Conservation (phyloP, 225 moss, liverwort and hornwort species). For the Anthoceros angustus region DNA sequence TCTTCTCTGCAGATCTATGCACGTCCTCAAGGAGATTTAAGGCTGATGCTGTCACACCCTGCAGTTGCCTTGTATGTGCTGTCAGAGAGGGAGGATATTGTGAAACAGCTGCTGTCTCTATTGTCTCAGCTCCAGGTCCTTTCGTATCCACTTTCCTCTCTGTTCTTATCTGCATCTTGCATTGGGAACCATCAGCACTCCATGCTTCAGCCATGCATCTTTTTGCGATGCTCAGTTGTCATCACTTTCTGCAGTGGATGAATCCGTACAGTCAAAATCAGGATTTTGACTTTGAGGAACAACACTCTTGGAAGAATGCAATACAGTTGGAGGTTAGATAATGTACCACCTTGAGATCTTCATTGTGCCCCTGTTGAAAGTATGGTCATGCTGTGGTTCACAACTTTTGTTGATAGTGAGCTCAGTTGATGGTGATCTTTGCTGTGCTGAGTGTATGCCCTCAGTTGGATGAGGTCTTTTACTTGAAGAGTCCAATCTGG, state of each 20-base stretch:
- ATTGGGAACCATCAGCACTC: neutral
- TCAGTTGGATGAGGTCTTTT: no score
- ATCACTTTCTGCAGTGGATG: slow-evolving; percentile 63
- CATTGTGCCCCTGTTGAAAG: neutral
- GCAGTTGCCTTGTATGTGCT: slow-evolving; percentile 54
- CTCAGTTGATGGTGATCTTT: no score
- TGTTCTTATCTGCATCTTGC: neutral
- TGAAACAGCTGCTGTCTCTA: slow-evolving; percentile 45
- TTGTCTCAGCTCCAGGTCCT: slow-evolving; percentile 69
- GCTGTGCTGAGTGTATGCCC: no score
- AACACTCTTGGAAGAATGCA: slow-evolving; percentile 55
- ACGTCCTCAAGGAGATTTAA: slow-evolving; percentile 83
- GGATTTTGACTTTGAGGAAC: slow-evolving; percentile 43
- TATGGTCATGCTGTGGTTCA: neutral
- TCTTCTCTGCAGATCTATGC: slow-evolving; percentile 42
- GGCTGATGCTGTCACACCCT: slow-evolving; percentile 74
- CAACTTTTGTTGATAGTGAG: neutral
- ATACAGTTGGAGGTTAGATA: slow-evolving; percentile 69
- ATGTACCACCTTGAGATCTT: neutral
- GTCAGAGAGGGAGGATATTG: slow-evolving; percentile 52
- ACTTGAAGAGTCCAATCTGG: no score
- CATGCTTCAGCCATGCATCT: no score
- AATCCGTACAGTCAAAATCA: slow-evolving; percentile 45
- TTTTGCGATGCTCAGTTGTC: neutral
- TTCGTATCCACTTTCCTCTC: neutral